Evolutionary conservation across 2,329 filamentous ascomycete genomes (phyloP).

Genomic region (Exophiala spinifera): DNA sequence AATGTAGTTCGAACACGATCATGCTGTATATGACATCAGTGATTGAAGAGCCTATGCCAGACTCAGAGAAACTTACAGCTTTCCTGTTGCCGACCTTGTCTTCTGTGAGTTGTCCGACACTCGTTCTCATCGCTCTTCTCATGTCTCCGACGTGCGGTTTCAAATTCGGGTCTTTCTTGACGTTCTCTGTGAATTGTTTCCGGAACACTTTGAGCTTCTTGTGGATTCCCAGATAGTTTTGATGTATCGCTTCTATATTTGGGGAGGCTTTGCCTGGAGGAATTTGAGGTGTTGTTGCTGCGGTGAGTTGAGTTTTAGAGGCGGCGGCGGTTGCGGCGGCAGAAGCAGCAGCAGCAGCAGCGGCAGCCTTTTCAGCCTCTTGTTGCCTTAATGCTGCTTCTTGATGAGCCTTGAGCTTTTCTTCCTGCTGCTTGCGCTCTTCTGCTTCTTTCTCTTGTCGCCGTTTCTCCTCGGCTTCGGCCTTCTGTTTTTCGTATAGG

Average conservation of each 20-base stretch:
- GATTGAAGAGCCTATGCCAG: slow-evolving; percentile 9
- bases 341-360: slow-evolving; percentile 9
- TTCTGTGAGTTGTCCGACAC: slow-evolving; percentile 69
- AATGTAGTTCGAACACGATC: slow-evolving; percentile 53
- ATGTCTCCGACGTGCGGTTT: slow-evolving; percentile 69
- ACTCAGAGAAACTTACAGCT: slow-evolving; percentile 46
- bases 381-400: slow-evolving; percentile 11
- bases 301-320: slow-evolving; percentile 7
- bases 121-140: slow-evolving; percentile 67
- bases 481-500: slow-evolving; percentile 48
- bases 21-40: slow-evolving; percentile 35
- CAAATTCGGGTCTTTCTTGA: slow-evolving; percentile 55
- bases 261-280: slow-evolving; percentile 8
- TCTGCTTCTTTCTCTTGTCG: slow-evolving; percentile 35
- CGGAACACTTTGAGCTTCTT: slow-evolving; percentile 62
- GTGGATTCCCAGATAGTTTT: slow-evolving; percentile 59
- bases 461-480: slow-evolving; percentile 38
- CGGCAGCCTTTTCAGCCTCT: slow-evolving; percentile 14
- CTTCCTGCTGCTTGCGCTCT: slow-evolving; percentile 33
- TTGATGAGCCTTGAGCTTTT: slow-evolving; percentile 32
- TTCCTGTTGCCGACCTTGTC: slow-evolving; percentile 61
- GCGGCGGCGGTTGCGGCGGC: no score
- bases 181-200: slow-evolving; percentile 52
- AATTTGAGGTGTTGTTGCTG: not conserved
- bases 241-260: slow-evolving; percentile 44